Evolutionary conservation across 306 rosid species (phyloP).

Genomic region (Vigna hirtella): DNA sequence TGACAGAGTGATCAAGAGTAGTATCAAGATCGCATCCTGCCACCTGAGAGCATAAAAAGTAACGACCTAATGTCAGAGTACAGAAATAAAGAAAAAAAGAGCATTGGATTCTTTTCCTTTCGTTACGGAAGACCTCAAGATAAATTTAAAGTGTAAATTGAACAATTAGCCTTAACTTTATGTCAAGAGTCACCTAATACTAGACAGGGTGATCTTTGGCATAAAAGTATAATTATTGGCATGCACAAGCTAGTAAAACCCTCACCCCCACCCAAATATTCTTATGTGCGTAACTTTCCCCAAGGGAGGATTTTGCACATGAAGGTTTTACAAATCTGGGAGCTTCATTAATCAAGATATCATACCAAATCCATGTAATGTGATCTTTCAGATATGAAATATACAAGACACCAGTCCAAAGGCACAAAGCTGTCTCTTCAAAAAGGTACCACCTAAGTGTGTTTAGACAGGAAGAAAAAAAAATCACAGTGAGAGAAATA

Average conservation of each 20-base stretch:
- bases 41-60: constrained; percentile 74
- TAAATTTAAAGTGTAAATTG: constrained; percentile 8
- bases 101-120: constrained; percentile 13
- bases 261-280: neutral
- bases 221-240: neutral
- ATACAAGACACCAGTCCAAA: constrained; percentile 87
- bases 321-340: constrained; percentile 6
- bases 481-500: constrained; percentile 19
- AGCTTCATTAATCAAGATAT: constrained; percentile 45
- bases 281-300: neutral
- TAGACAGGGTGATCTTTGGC: neutral
- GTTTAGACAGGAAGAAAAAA: constrained; percentile 42
- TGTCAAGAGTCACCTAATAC: neutral
- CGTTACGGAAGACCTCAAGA: constrained; percentile 9
- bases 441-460: constrained; percentile 91
- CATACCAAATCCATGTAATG: constrained; percentile 78
- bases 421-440: constrained; percentile 88
- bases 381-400: constrained; percentile 76
- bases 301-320: constrained; percentile 25
- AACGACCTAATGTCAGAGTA: constrained; percentile 39
- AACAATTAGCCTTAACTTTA: neutral
- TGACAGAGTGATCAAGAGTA: constrained; percentile 68
- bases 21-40: constrained; percentile 81
- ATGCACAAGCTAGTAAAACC: neutral
- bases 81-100: constrained; percentile 34